Evolutionary conservation across 345 rosid species (phyloP).

Genomic region (Populus deltoides): DNA sequence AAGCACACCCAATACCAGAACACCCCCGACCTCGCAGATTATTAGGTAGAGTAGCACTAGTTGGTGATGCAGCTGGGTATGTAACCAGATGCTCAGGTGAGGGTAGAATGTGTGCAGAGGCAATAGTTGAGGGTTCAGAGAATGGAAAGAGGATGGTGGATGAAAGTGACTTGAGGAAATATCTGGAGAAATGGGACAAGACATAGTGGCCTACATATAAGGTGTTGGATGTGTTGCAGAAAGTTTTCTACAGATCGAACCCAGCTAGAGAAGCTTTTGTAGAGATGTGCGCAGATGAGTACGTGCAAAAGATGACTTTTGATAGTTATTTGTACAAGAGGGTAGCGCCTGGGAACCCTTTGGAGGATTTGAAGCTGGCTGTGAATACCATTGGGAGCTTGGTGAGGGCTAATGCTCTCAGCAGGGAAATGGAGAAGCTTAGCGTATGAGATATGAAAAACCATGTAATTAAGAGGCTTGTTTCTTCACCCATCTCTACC

Average conservation of each 20-base stretch:
- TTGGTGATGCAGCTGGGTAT: conserved; percentile 89
- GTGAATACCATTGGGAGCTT: conserved; percentile 90
- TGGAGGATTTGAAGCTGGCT: conserved; percentile 85
- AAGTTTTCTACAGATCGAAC: conserved; percentile 81
- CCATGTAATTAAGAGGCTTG: background rate
- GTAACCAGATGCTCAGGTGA: conserved; percentile 91
- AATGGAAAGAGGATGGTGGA: conserved; percentile 82
- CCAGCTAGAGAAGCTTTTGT: conserved; percentile 93
- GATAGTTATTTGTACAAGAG: conserved; percentile 88
- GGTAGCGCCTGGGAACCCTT: conserved; percentile 77
- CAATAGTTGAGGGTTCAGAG: conserved; percentile 78
- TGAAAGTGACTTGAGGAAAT: conserved; percentile 80
- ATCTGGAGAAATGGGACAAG: conserved; percentile 96
- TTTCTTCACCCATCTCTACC: background rate
- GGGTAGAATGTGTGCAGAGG: conserved; percentile 94
- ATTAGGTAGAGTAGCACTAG: conserved; percentile 65
- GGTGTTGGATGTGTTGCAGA: conserved; percentile 81
- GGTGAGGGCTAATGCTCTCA: conserved; percentile 89
- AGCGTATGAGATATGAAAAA: conserved; percentile 36
- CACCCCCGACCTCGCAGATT: conserved; percentile 83
- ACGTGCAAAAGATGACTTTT: conserved; percentile 94
- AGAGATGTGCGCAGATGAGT: conserved; percentile 86
- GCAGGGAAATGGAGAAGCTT: conserved; percentile 82
- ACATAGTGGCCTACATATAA: conserved; percentile 92
- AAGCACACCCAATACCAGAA: conserved; percentile 89